Evolutionary conservation across 176 grass and related monocot species (phyloP), one percentile per base, ranked within the genome.

Genomic region (Carex kokanica): DNA sequence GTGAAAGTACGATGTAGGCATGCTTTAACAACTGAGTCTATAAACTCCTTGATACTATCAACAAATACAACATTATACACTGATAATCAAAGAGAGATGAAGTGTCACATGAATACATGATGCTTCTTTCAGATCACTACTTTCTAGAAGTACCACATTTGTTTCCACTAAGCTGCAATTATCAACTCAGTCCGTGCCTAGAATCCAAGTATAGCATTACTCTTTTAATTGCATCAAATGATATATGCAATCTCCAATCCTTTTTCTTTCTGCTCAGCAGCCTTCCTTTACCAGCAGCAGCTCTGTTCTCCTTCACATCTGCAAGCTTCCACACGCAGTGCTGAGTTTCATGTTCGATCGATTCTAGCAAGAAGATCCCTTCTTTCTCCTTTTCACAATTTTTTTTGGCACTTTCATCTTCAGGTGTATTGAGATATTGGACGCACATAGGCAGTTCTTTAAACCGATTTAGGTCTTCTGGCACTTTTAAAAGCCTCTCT

Each of bases 361-460:
- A 86, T 32, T 93, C 88, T 3, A 95, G 75, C 78, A 91, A 65
- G 62, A 98, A 93, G 14, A 95, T 75, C n/a, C 91, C 89, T 57
- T 87, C 92, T 87, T 88, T 97, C 52, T 85, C 43, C 43, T 56
- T 74, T 78, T 72, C 66, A 20, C 2, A 31, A 54, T 3, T 17
- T 16, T 75, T 54, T 52, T 81, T 82, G 45, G 27, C 74, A 59
- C 15, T 84, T 6, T 78, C 81, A 13, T 83, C 71, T 52, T 87
- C 84, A 68, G 75, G 64, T 67, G 83, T 34, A 68, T 85, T 62
- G 65, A 86, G 43, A 84, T 95, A 98, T 62, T 90, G 87, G 79
- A 95, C 92, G 31, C 82, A 86, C 95, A 98, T 87, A 9, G 88
- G 86, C 92, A 98, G 91, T 34, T 91, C 92, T 88, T 93, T 93